Evolutionary conservation across 31 red algal genomes (phyloP).

Genomic region (Odonthalia washingtoniensis): DNA sequence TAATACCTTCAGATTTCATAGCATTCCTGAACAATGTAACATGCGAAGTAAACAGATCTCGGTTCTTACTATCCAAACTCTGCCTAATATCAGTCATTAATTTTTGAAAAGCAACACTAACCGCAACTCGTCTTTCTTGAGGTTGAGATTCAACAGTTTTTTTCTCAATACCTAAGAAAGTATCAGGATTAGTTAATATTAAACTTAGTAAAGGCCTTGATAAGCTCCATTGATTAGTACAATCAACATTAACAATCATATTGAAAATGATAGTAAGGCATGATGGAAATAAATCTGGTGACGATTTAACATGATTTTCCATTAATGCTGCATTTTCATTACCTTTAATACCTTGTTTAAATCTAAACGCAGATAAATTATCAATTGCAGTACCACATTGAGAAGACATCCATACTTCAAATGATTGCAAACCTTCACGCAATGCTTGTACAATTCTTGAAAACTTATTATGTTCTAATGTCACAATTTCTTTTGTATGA

Average conservation of each 20-base stretch:
- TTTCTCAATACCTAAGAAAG: conserved; percentile 70
- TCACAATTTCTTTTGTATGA: conserved; percentile 72
- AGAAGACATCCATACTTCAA: conserved; percentile 88
- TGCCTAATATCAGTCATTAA: conserved; percentile 79
- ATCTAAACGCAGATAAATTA: conserved; percentile 81
- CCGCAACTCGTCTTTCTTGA: conserved; percentile 58
- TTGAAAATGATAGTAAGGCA: conserved; percentile 80
- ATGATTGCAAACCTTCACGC: conserved; percentile 86
- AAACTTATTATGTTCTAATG: conserved; percentile 74
- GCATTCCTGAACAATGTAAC: neutral
- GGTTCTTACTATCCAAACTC: conserved; percentile 89
- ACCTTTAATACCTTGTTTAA: conserved; percentile 71
- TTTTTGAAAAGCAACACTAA: conserved; percentile 79
- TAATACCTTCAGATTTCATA: conserved; percentile 47
- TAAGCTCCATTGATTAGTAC: conserved; percentile 92
- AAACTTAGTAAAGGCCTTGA: conserved; percentile 86
- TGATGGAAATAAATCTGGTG: conserved; percentile 79
- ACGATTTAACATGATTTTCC: conserved; percentile 66
- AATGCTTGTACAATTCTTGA: conserved; percentile 69
- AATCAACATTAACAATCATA: conserved; percentile 82
- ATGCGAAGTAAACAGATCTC: conserved; percentile 78
- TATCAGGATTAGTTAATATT: conserved; percentile 82
- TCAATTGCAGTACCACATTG: conserved; percentile 80
- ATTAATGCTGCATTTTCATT: conserved; percentile 65
- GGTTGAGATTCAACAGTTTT: conserved; percentile 70